Base-by-base conservation (phyloP, 2,329 filamentous ascomycete species). In the Hysterium pulicare region DNA sequence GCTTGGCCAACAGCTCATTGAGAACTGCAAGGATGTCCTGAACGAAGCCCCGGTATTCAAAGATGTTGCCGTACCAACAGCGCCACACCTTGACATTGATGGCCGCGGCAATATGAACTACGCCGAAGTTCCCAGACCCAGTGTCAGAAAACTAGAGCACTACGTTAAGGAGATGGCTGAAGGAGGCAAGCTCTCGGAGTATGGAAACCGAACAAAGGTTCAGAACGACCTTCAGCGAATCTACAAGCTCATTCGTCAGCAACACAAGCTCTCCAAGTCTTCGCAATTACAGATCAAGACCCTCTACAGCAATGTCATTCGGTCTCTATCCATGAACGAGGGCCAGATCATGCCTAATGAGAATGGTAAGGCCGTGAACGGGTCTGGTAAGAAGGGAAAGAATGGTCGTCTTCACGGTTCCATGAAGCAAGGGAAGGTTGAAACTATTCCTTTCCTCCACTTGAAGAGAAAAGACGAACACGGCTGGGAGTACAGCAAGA, bases 401-500 rank as follows among this genome's bases (percentile, higher is more conserved):
- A 77, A 74, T 50, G 72, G 73, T 44, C 72, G 71, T 40, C 62
- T 74, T 45, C 77, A 77, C 45, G 72, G 72, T 36, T 69, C 69
- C 33, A 73, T 77, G 58, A 94, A 93, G 76, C 70, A 76, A 45
- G 90, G 90, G 68, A 96, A 95, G 76, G 84, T 94, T 44, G 91
- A 97, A 74, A 95, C 93, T 15, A 94, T 98, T 55, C 93, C 93
- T 24, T 98, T 98, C 82, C 74, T 98, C 40, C 93, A 98, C 67
- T 76, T 98, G 44, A 96, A 96, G 81, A 87, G 89, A 69, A 94
- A 95, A 71, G 83, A 87, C 41, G 82, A 90, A 48, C 86, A 95
- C 61, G 91, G 91, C 48, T 98, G 93, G 93, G 90, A 97, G 63
- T 98, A 97, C 76, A 97, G 89, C 82, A 98, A 97, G 80, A 96